These are phyloP conservation scores for Wickerhamiella dianesei DNA, from an alignment of 805 yeast genomes.

Conservation along the genomic window DNA sequence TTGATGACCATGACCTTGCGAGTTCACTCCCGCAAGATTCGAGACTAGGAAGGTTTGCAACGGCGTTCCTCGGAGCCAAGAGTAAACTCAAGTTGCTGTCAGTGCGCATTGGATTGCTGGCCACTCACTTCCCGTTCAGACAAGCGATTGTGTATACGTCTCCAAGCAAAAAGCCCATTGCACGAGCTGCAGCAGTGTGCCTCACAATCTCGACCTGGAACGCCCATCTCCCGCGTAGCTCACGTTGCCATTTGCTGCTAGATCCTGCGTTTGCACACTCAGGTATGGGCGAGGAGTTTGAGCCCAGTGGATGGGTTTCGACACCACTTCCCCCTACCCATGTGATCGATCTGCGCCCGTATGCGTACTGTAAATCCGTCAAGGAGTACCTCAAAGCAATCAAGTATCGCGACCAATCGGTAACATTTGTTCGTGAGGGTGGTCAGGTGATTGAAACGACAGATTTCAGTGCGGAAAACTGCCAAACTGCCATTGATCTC, in stretches of 20 bases:
- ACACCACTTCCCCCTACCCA: constrained; percentile 30
- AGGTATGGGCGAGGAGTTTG: constrained; percentile 24
- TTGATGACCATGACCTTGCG: constrained; percentile 30
- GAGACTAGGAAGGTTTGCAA: constrained; percentile 21
- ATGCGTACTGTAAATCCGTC: constrained; percentile 23
- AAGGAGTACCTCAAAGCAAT: constrained; percentile 30
- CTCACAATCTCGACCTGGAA: constrained; percentile 30
- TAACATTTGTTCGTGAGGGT: constrained; percentile 25
- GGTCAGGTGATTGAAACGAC: constrained; percentile 28
- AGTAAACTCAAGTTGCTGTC: constrained; percentile 26
- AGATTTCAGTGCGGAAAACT: constrained; percentile 25
- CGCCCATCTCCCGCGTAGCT: constrained; percentile 17
- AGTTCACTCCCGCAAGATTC: constrained; percentile 23
- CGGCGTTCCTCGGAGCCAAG: constrained; percentile 22
- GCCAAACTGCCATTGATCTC: constrained; percentile 24
- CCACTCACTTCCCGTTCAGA: constrained; percentile 35
- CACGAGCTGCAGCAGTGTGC: constrained; percentile 30
- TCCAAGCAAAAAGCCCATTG: constrained; percentile 30
- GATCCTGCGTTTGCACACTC: constrained; percentile 30
- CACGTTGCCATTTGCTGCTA: constrained; percentile 27
- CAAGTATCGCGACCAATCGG: constrained; percentile 30
- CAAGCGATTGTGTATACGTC: constrained; percentile 30
- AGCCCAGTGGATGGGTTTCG: constrained; percentile 29
- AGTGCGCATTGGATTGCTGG: constrained; percentile 31
- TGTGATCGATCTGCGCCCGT: constrained; percentile 31